phyloP scores from a whole-genome alignment of 768 basidiomycete species.

The Suillus americanus region DNA sequence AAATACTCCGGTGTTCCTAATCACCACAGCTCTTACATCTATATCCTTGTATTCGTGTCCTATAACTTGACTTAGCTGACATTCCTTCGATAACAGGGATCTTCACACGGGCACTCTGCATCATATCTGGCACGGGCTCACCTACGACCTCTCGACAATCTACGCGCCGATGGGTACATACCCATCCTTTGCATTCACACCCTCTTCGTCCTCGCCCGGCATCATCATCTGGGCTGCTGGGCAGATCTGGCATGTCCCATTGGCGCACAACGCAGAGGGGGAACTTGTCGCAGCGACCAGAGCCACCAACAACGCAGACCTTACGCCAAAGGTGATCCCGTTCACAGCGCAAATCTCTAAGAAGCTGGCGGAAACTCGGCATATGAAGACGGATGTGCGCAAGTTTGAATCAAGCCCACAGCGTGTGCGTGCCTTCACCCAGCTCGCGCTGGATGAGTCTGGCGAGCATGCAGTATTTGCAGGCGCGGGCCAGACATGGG shows the following conservation, averaged over 20 bases:
- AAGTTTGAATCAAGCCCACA: constrained; percentile 55
- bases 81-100: constrained; percentile 43
- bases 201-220: constrained; percentile 43
- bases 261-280: constrained; percentile 48
- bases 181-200: constrained; percentile 71
- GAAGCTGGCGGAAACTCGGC: constrained; percentile 60
- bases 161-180: constrained; percentile 82
- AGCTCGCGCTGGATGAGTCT: constrained; percentile 53
- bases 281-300: constrained; percentile 43
- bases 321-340: constrained; percentile 45
- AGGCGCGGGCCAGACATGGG: constrained; percentile 62
- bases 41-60: background rate
- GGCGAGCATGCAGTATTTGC: constrained; percentile 62
- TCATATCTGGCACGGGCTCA: constrained; percentile 67
- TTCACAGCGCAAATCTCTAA: constrained; percentile 67
- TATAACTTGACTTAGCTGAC: background rate
- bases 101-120: constrained; percentile 63
- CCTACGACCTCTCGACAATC: constrained; percentile 60
- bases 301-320: background rate
- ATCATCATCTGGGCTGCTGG: constrained; percentile 77
- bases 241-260: constrained; percentile 62
- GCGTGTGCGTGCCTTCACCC: constrained; percentile 60
- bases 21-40: background rate
- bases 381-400: constrained; percentile 48
- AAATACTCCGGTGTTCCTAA: background rate